Evolutionary conservation across 768 basidiomycete genomes (phyloP).

Genomic region (Candolleomyces efflorescens): DNA sequence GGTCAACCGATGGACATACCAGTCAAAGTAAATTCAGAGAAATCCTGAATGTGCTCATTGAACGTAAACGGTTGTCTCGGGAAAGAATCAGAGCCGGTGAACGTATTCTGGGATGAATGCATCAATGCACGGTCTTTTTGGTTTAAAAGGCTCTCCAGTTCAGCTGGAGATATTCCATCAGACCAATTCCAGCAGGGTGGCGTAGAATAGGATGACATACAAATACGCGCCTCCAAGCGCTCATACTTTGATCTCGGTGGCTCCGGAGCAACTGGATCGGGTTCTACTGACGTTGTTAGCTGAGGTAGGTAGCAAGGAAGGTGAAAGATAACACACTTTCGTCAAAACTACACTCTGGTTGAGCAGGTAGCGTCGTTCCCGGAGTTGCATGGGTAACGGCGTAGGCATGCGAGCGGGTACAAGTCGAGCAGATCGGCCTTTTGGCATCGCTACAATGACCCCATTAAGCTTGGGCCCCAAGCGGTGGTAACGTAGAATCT

Average conservation of each 20-base stretch:
- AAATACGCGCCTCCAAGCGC: conserved; percentile 61
- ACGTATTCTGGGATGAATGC: background rate
- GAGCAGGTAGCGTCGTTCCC: conserved; percentile 46
- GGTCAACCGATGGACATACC: no score
- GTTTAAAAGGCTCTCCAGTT: conserved; percentile 61
- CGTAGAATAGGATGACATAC: conserved; percentile 35
- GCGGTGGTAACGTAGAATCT: background rate
- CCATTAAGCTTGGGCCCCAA: conserved; percentile 1
- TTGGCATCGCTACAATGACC: conserved; percentile 58
- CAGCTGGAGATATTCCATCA: conserved; percentile 39
- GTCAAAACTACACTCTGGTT: conserved; percentile 74
- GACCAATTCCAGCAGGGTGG: background rate
- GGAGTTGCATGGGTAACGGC: conserved; percentile 58
- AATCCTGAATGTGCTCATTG: background rate
- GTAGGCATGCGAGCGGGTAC: conserved; percentile 70
- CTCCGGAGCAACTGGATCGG: conserved; percentile 33
- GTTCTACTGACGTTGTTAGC: conserved; percentile 26
- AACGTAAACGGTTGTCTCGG: background rate
- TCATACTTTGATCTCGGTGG: conserved; percentile 59
- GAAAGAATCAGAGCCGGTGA: background rate
- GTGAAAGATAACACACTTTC: conserved; percentile 31
- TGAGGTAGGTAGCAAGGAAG: background rate
- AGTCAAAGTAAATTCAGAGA: background rate
- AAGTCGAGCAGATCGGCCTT: conserved; percentile 66
- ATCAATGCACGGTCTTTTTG: conserved; percentile 43